Evolutionary conservation across 1,139 yeast genomes (phyloP).

Genomic region (Sugiyamaella paludigena): DNA sequence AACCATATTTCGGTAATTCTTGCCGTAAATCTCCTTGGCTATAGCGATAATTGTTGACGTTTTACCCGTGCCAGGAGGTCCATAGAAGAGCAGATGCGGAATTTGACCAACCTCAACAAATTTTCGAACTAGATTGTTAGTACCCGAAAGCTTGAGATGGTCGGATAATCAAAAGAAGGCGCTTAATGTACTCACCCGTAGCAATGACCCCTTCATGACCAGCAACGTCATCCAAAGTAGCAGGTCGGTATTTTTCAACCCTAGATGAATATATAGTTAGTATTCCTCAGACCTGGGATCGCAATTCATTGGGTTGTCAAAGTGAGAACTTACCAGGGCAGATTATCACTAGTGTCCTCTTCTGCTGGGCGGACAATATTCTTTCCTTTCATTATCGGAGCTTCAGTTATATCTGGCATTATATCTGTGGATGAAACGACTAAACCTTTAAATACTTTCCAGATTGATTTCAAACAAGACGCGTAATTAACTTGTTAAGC

Average conservation of each 20-base stretch:
- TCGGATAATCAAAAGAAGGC: no score
- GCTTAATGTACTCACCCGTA: constrained; percentile 38
- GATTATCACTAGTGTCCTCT: constrained; percentile 22
- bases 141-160: no score
- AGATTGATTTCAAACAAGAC: no score
- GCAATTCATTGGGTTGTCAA: background rate
- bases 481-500: no score
- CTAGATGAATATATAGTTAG: constrained; percentile 31
- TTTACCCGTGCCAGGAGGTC: constrained; percentile 98
- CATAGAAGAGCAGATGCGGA: constrained; percentile 92
- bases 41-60: constrained; percentile 89
- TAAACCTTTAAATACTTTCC: no score
- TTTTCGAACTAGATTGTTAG: constrained; percentile 50
- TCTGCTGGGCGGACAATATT: constrained; percentile 3
- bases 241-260: constrained; percentile 97
- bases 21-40: constrained; percentile 78
- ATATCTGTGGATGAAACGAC: no score
- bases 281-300: background rate
- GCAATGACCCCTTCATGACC: constrained; percentile 87
- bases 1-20: constrained; percentile 67
- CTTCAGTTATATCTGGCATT: constrained; percentile 6
- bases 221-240: constrained; percentile 74
- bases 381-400: constrained; percentile 10
- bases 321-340: constrained; percentile 33
- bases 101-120: constrained; percentile 84